Evolutionary conservation across 2,329 filamentous ascomycete species (phyloP), one percentile per base, ranked within the genome.

Genomic region (Neocatenulostroma microsporum): DNA sequence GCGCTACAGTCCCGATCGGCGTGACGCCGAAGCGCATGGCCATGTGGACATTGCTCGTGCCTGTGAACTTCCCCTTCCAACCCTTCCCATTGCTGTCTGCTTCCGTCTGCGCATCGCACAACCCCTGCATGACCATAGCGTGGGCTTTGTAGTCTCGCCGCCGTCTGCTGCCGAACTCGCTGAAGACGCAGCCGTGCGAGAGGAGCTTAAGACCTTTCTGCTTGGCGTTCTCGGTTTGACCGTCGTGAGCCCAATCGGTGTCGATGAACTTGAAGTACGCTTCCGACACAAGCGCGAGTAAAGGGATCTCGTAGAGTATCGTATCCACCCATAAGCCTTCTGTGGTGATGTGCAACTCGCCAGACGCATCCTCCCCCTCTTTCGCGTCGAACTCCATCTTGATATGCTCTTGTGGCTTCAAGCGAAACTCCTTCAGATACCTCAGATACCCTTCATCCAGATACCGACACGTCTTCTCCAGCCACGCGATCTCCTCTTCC

Each of bases 251-350:
- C 91, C 91, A 98, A 58, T 95, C 88, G 35, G 66, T 84, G 57
- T 98, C 87, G 68, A 87, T 85, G 63, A 94, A 96, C 56, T 84
- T 87, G 72, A 98, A 98, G 66, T 95, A 98, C 33, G 91, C 86
- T 62, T 98, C 89, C 31, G 87, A 95, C 1, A 89, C 85, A 46
- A 98, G 64, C 3, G 93, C 87, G 14, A 98, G 73, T 15, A 98
- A 73, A 0, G 91, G 91, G 40, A 98, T 95, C 65, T 98, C 91
- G 65, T 98, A 98, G 17, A 98, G 75, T 40, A 98, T 98, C 0
- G 91, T 96, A 49, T 95, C 87, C 7, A 86, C 75, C 91, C 91
- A 98, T 37, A 79, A 69, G 8, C 91, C 91, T 50, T 79, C 78
- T 45, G 93, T 81, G 26, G 77, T 68, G 46, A 96, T 78, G 49